Base-by-base conservation (phyloP, 345 rosid genomes). In the Cardamine resedifolia region DNA sequence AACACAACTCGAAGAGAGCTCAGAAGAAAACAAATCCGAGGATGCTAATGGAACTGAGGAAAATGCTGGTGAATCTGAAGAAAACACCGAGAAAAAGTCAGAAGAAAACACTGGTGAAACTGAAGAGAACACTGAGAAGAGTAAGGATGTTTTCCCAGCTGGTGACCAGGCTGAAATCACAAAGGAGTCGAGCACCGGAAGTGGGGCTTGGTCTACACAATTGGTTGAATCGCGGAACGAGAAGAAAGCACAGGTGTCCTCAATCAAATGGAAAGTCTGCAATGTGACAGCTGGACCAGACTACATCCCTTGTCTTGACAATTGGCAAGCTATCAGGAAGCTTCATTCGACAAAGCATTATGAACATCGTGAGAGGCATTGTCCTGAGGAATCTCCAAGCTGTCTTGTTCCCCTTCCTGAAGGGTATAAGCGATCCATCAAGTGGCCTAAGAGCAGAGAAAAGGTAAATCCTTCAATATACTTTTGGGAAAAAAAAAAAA, bases 351-450 rank as follows among this genome's bases (percentile, higher is more conserved):
- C 84, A 24, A 80, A 60, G 76, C 97, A 91, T 76, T 95, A 82
- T 82, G 96, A 95, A 74, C 99, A 91, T 81, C 85, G 99, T 52
- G 97, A 91, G 85, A 85, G 98, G 70, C 98, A 89, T 83, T 94
- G 98, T 72, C 97, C 97, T 31, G 87, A 80, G 58, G 89, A 88
- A 61, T 77, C 93, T 81, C 96, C 93, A 36, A 81, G 83, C 43
- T 94, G 97, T 74, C 85, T 94, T 76, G 96, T 91, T 81, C 83
- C 91, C 66, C 80, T 85, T 41, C 96, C 98, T 1, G 84, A 85
- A 72, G 98, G 95, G 58, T 94, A 91, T 69, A 88, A 59, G 53
- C 75, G 65, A 34, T 76, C 98, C 66, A 77, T 88, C 66, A 85
- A 81, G 69, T 91, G 97, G 98, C 98, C 98, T 59, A 85, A 76